Evolutionary conservation across 2,329 filamentous ascomycete genomes (phyloP).

Genomic region (Fusarium sp.): DNA sequence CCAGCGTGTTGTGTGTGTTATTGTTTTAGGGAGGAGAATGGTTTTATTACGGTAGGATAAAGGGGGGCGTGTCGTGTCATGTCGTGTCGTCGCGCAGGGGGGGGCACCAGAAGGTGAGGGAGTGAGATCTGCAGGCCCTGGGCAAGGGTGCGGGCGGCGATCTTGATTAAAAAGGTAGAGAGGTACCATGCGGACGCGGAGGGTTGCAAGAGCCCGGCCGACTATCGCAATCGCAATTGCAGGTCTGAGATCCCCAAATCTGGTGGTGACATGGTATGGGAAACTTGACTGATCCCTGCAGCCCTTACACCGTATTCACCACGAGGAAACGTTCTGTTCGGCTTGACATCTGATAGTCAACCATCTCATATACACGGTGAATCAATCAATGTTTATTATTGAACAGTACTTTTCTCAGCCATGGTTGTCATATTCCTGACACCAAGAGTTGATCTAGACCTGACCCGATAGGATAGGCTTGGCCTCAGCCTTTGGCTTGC

Average conservation of each 20-base stretch:
- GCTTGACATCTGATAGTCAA: not conserved
- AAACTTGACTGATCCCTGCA: constrained; percentile 30
- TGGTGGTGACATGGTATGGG: constrained; percentile 33
- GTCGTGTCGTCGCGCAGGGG: constrained; percentile 26
- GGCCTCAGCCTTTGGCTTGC: constrained; percentile 26
- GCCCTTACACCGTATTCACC: not conserved
- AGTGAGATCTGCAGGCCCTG: constrained; percentile 33
- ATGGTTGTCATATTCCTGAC: constrained; percentile 29
- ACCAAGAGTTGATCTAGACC: constrained; percentile 3
- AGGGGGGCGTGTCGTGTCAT: constrained; percentile 40
- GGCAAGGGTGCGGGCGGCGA: constrained; percentile 35
- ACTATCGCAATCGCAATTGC: constrained; percentile 34
- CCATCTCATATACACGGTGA: not conserved
- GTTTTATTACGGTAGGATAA: constrained; percentile 23
- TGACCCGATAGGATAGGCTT: constrained; percentile 14
- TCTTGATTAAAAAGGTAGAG: constrained; percentile 38
- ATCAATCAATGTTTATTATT: not conserved
- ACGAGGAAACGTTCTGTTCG: not conserved
- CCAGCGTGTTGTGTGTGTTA: constrained; percentile 18
- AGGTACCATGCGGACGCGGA: constrained; percentile 27
- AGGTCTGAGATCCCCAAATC: constrained; percentile 26
- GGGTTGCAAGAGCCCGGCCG: constrained; percentile 30
- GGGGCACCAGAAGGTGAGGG: constrained; percentile 4
- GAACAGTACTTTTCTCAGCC: not conserved
- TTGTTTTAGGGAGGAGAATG: constrained; percentile 27